Evolutionary conservation across 2,329 filamentous ascomycete genomes (phyloP).

Genomic region (Cytospora schulzeri): DNA sequence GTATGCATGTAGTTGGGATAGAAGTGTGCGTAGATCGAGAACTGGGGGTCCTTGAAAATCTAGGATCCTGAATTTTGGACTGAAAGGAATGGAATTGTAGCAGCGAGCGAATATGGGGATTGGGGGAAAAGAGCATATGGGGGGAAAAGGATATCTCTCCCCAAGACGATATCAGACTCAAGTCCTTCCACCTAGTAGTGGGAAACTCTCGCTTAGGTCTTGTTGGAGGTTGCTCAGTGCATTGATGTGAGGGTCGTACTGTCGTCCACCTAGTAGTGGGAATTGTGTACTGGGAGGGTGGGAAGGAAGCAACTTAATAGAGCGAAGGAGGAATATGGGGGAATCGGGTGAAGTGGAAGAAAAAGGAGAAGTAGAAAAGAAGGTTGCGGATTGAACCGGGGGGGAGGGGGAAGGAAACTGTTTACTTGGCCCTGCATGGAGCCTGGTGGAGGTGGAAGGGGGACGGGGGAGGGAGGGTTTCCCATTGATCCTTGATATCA

Average conservation of each 20-base stretch:
- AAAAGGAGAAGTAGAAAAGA: not conserved
- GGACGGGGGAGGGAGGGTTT: no score
- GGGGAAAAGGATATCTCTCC: no score
- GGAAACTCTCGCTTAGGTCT: conserved; percentile 12
- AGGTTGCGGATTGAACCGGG: conserved; percentile 4
- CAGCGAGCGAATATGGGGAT: not conserved
- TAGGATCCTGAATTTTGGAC: no score
- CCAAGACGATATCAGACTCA: not conserved
- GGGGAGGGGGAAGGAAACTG: no score
- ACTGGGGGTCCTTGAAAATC: no score
- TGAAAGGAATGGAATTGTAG: no score
- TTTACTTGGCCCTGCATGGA: not conserved
- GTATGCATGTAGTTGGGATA: no score
- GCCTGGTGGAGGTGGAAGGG: not conserved
- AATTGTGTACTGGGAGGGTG: conserved; percentile 8
- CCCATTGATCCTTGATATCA: no score
- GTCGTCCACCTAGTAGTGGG: conserved; percentile 20
- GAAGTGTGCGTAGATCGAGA: no score
- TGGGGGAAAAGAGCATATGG: not conserved
- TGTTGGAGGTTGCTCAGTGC: not conserved
- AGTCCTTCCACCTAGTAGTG: conserved; percentile 26
- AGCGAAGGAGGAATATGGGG: not conserved
- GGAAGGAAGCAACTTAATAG: not conserved
- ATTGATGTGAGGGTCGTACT: conserved; percentile 5
- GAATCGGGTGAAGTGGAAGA: not conserved